These are phyloP conservation scores for Fraxinus ornus DNA, from an alignment of 305 asterid genomes.

Conservation along the genomic window DNA sequence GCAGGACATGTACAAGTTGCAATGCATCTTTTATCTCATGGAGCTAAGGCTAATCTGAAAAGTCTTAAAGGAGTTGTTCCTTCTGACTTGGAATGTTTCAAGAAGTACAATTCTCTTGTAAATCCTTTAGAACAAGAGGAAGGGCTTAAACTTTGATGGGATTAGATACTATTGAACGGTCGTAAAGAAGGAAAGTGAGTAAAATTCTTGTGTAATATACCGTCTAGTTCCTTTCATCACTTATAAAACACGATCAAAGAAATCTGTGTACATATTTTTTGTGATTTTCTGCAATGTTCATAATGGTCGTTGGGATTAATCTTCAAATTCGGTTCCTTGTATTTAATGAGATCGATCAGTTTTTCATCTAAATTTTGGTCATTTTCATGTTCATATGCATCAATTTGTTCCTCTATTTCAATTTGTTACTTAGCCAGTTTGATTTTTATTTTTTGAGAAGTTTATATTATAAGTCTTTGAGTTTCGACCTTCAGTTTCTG, in stretches of 20 bases:
- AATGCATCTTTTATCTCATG: conserved; percentile 53
- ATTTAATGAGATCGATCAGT: background rate
- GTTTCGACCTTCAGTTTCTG: background rate
- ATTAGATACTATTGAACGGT: background rate
- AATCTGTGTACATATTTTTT: background rate
- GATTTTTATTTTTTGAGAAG: no score
- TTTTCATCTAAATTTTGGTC: background rate
- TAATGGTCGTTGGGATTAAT: background rate
- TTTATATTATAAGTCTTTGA: no score
- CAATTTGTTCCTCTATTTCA: background rate
- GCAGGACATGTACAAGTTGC: conserved; percentile 62
- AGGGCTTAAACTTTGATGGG: conserved; percentile 5
- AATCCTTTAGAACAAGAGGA: conserved; percentile 24
- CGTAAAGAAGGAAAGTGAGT: background rate
- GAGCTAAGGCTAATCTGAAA: conserved; percentile 64
- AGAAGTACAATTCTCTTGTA: conserved; percentile 33
- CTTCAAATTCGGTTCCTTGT: background rate
- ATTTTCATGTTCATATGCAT: background rate
- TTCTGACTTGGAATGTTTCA: conserved; percentile 37
- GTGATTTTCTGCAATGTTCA: background rate
- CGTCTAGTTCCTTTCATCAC: background rate
- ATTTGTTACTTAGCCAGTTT: background rate
- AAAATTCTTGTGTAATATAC: background rate
- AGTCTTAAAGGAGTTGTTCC: conserved; percentile 39
- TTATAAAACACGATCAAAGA: background rate